Evolutionary conservation across 805 yeast genomes (phyloP), one percentile per base, ranked within the genome.

Genomic region (Nakazawaea ishiwadae): DNA sequence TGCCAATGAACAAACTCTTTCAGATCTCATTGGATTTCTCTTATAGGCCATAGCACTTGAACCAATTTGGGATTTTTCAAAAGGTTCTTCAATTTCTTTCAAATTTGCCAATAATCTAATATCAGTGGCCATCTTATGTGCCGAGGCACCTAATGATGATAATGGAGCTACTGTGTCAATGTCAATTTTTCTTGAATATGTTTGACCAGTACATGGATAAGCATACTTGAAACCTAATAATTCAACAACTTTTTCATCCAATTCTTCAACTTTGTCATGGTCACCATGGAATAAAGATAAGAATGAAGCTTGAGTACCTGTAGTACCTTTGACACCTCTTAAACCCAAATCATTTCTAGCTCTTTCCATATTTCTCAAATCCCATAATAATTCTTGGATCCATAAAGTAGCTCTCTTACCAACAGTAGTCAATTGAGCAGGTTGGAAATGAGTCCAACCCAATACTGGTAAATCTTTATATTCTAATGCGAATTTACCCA

Each of bases 381-480:
- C 99, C 99, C 98, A 93, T 56, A 93, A 73, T 55, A 93, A 72
- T 66, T 93, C 99, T 73, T 93, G 99, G 54, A 93, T 72, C 99
- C 99, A 93, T 59, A 93, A 72, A 34, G 97, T 89, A 43, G 96
- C 95, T 69, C 99, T 84, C 74, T 93, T 93, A 63, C 99, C 99
- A 49, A 93, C 96, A 26, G 99, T 93, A 52, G 98, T 91, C 63
- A 93, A 79, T 71, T 93, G 99, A 40, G 99, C 99, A 12, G 99
- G 99, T 72, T 93, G 99, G 79, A 93, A 93, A 67, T 93, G 99
- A 44, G 99, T 93, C 98, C 98, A 93, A 27, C 99, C 99, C 51
- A 93, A 75, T 33, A 90, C 96, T 28, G 99, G 98, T 66, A 90
- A 66, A 64, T 93, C 98, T 70, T 93, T 93, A 74, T 91, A 79